Conservation (phyloP, 179 eudicot species). For the Gypsophila paniculata region DNA sequence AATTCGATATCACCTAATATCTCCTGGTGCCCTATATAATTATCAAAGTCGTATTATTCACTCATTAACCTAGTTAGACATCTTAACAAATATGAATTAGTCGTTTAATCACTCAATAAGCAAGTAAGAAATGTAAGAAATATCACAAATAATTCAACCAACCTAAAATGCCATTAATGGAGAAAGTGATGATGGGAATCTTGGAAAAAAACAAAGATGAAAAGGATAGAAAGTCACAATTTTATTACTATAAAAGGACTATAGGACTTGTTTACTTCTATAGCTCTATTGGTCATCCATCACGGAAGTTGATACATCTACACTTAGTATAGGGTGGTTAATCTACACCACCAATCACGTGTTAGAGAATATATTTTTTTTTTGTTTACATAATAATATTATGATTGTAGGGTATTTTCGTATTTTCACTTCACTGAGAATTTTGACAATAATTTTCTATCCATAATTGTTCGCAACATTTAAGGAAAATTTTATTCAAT, state of each 20-base stretch:
- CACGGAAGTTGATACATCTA: too few species aligned
- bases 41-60: neutral
- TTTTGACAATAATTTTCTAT: too few species aligned
- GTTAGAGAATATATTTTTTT: too few species aligned
- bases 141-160: constrained; percentile 4
- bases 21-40: neutral
- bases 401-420: too few species aligned
- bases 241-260: constrained; percentile 13
- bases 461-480: too few species aligned
- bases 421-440: too few species aligned
- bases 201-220: constrained; percentile 21
- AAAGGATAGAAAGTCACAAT: constrained; percentile 10
- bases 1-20: too few species aligned
- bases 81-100: neutral
- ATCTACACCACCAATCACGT: too few species aligned
- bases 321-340: too few species aligned
- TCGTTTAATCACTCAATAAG: constrained; percentile 5
- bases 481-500: too few species aligned
- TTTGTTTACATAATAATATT: too few species aligned
- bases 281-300: constrained; percentile 1
- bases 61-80: constrained; percentile 1
- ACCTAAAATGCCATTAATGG: constrained; percentile 16
- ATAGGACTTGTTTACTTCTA: constrained; percentile 8
- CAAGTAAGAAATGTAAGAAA: neutral
- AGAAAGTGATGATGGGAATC: constrained; percentile 21